phyloP scores from a whole-genome alignment of 139 green algal genomes.

The Coelastrella sp. region DNA sequence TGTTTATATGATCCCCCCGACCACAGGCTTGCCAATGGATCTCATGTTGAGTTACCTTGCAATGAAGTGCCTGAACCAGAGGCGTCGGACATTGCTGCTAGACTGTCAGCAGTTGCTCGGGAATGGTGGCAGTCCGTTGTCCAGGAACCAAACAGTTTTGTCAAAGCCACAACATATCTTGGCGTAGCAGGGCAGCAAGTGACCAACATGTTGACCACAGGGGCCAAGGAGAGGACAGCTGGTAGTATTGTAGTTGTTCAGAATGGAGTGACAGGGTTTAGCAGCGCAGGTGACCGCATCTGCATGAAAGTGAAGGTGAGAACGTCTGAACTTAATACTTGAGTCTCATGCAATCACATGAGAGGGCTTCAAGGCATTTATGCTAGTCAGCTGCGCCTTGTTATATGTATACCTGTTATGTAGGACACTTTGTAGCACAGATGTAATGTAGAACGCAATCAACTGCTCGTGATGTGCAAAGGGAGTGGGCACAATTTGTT shows the following conservation, averaged over 20 bases:
- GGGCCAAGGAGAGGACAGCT: background rate
- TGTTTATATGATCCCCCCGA: too few relatives aligned
- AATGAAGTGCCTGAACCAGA: background rate
- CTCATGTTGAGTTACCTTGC: background rate
- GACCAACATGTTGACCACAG: conserved; percentile 17
- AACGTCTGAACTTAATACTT: too few relatives aligned
- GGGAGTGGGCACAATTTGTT: too few relatives aligned
- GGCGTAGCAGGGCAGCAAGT: background rate
- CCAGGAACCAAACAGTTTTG: conserved; percentile 18
- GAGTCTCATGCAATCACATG: too few relatives aligned
- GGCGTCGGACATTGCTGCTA: background rate
- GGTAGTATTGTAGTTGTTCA: background rate
- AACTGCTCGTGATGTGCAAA: too few relatives aligned
- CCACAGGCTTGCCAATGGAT: background rate
- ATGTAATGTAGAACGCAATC: too few relatives aligned
- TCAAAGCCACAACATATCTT: background rate
- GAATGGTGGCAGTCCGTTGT: conserved; percentile 6
- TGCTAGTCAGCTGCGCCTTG: too few relatives aligned
- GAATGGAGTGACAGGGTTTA: conserved; percentile 8
- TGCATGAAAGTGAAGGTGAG: conserved; percentile 24
- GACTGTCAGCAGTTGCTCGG: background rate
- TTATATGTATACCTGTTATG: too few relatives aligned
- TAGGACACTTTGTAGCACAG: too few relatives aligned
- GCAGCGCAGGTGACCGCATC: background rate
- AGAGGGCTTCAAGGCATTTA: too few relatives aligned